Evolutionary conservation across 441 rosid genomes (phyloP).

Genomic region (Populus tomentosa): DNA sequence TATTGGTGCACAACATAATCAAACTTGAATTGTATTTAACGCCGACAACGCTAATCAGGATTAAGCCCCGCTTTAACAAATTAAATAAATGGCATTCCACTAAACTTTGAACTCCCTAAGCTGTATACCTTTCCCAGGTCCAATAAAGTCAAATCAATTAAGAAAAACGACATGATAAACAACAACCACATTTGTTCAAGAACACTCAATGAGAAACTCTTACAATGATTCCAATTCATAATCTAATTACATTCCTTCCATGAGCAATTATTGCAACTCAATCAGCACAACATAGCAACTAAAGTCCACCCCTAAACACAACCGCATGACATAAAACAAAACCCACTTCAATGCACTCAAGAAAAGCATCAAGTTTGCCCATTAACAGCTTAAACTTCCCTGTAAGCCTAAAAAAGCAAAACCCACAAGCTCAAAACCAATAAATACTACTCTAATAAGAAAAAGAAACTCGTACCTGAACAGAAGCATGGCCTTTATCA

Average conservation of each 20-base stretch:
- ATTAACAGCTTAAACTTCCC: background rate
- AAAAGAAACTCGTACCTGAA: conserved; percentile 47
- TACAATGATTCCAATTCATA: background rate
- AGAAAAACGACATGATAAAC: background rate
- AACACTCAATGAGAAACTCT: background rate
- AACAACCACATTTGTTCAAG: background rate
- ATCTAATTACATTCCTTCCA: background rate
- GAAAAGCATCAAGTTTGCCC: background rate
- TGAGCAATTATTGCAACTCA: background rate
- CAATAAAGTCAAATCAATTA: background rate
- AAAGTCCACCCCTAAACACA: background rate
- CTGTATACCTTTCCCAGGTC: background rate
- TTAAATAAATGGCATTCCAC: background rate
- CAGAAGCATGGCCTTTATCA: conserved; percentile 73
- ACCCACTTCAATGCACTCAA: background rate
- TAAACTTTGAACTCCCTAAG: background rate
- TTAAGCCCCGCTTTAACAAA: background rate
- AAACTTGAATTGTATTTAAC: background rate
- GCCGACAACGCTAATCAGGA: background rate
- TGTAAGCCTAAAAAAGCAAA: background rate
- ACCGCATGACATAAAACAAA: background rate
- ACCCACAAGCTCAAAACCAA: background rate
- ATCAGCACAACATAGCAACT: background rate
- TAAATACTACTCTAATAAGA: background rate
- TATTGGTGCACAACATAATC: background rate